Evolutionary conservation across 495 filamentous ascomycete genomes (phyloP).

Genomic region (Aspergillus mulundensis): DNA sequence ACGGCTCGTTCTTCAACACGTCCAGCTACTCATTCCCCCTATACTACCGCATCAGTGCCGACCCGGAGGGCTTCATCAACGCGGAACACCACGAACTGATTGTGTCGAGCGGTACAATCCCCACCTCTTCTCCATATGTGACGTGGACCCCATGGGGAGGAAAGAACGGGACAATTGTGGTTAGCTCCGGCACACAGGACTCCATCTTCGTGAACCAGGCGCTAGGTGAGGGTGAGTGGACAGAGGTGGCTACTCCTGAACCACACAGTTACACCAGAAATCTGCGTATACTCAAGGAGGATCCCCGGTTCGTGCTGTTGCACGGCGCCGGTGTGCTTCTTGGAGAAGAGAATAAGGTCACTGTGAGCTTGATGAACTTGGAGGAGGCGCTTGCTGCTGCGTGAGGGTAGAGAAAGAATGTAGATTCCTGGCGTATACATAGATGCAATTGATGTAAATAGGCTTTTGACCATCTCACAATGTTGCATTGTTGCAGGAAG

Average conservation of each 20-base stretch:
- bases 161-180: constrained; percentile 54
- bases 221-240: constrained; percentile 56
- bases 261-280: constrained; percentile 46
- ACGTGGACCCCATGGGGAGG: constrained; percentile 53
- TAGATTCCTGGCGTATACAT: background rate
- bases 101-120: constrained; percentile 45
- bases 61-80: constrained; percentile 50
- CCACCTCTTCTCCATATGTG: constrained; percentile 52
- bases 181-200: constrained; percentile 47
- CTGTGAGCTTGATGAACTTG: constrained; percentile 31
- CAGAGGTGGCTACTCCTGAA: constrained; percentile 45
- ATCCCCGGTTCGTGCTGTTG: constrained; percentile 20
- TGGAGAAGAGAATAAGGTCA: constrained; percentile 26
- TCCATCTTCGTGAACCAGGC: constrained; percentile 55
- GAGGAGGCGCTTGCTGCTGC: constrained; percentile 11
- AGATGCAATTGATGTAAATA: no score
- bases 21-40: constrained; percentile 49
- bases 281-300: constrained; percentile 40
- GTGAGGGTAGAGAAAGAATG: background rate
- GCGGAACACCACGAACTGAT: constrained; percentile 39
- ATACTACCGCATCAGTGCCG: constrained; percentile 50
- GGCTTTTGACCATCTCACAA: no score
- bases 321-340: constrained; percentile 27
- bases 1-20: constrained; percentile 48
- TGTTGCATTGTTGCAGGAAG: no score